These are phyloP conservation scores for Cyamopsis tetragonoloba DNA, from an alignment of 306 rosid species.

Conservation along the genomic window DNA sequence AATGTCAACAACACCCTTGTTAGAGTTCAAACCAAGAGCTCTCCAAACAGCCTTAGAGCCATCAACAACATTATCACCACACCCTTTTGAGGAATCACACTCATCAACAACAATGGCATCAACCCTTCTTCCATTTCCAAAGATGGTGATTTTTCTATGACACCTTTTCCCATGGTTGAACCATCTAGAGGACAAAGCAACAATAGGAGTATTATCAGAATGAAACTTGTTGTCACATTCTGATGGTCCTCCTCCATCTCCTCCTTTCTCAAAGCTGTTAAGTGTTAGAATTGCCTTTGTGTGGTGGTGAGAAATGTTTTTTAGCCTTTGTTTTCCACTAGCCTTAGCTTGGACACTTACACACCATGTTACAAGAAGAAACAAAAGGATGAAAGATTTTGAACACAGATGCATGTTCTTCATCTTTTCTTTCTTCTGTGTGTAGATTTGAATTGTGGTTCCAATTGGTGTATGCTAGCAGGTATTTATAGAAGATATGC, in stretches of 20 bases:
- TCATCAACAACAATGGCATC: slow-evolving; percentile 58
- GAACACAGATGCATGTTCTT: no score
- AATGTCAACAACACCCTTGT: slow-evolving; percentile 21
- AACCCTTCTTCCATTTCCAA: slow-evolving; percentile 44
- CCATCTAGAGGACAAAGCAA: slow-evolving; percentile 55
- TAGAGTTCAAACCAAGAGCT: slow-evolving; percentile 26
- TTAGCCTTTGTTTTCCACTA: no score
- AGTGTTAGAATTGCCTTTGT: slow-evolving; percentile 45
- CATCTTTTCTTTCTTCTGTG: no score
- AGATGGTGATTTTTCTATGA: slow-evolving; percentile 26
- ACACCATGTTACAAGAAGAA: no score
- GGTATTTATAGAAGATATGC: no score
- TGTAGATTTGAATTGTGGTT: no score
- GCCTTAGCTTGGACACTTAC: no score
- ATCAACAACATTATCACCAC: slow-evolving; percentile 35
- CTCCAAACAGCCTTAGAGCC: slow-evolving; percentile 44
- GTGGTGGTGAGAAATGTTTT: no score
- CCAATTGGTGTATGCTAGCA: no score
- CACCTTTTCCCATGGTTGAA: slow-evolving; percentile 37
- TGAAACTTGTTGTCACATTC: slow-evolving; percentile 37
- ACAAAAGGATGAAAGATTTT: no score
- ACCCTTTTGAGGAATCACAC: slow-evolving; percentile 51
- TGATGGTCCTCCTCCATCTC: slow-evolving; percentile 31
- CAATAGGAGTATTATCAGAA: slow-evolving; percentile 28
- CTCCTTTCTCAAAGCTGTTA: slow-evolving; percentile 39